Base-by-base conservation (phyloP, 371 early-diverging fungal genomes). In the Mortierella sp. region DNA sequence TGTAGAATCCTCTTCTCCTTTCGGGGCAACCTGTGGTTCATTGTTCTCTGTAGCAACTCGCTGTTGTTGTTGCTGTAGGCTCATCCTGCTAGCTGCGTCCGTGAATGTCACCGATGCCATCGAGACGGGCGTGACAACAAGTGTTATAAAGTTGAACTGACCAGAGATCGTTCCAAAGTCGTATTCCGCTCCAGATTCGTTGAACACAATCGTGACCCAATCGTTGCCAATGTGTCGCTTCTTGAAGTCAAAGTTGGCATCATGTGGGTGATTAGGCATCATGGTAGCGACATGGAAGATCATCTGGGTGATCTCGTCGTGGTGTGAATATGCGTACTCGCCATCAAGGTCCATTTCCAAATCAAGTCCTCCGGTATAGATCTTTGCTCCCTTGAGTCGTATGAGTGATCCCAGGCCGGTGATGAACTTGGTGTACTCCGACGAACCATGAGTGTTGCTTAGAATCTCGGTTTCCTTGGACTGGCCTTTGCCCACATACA, bases 221-320 rank as follows among this genome's bases (percentile, higher is more conserved):
- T 97, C 96, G 72, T 98, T 98, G 44, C 97, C 98, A 56, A 98
- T 94, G 76, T 97, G 97, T 21, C 96, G 84, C 81, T 98, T 98
- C 74, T 98, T 98, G 45, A 80, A 82, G 46, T 86, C 88, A 76
- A 91, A 90, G 47, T 85, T 83, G 19, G 90, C 90, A 79, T 97
- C 96, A 22, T 84, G 83, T 16, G 84, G 82, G 9, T 85, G 63
- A 34, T 88, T 74, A 0, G 98, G 98, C 97, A 98, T 97, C 79
- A 98, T 83, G 7, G 96, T 96, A 16, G 96, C 91, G 6, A 88
- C 89, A 73, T 97, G 98, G 81, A 96, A 97, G 9, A 96, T 88
- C 45, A 95, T 87, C 67, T 96, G 92, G 0, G 92, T 90, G 29
- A 95, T 90, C 60, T 91, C 93, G 41, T 96, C 96, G 47, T 90